Base-by-base conservation (phyloP, 176 grass and related monocot genomes). In the Pontederia paniculata region DNA sequence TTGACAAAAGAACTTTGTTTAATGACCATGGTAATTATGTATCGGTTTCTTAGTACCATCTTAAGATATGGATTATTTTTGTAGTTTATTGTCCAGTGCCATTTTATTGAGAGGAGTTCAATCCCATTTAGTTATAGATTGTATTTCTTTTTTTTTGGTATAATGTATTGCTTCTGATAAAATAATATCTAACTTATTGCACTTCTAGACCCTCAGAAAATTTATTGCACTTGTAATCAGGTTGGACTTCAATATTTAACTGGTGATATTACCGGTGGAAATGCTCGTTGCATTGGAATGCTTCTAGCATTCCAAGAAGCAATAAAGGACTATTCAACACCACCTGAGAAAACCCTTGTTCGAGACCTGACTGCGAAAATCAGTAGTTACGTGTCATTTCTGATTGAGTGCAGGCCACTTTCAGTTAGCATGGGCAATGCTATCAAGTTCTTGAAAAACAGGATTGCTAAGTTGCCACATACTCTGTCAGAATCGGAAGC, bases 401-500 rank as follows among this genome's bases (percentile, higher is more conserved):
- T 94, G 11, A 81, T 73, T 19, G 77, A 88, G 28, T 94, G 88
- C 67, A 77, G 83, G 9, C 80, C 83, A 20, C 74, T 88, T 62
- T 94, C 77, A 65, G 80, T 94, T 31, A 88, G 83, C 71, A 94
- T 94, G 83, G 88, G 80, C 10, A 94, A 84, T 41, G 63, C 83
- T 54, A 88, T 88, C 76, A 77, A 78, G 22, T 88, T 88, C 76
- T 67, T 88, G 55, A 94, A 88, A 66, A 80, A 66, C 61, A 79
- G 68, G 42, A 88, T 94, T 62, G 53, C 73, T 19, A 81, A 66
- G 23, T 67, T 84, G 53, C 67, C 80, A 16, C 61, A 66, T 73
- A 45, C 75, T 12, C 52, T 88, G 42, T 73, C 74, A 45, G 83
- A 88, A 60, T 73, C 70, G 42, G 88, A 94, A 25, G 80, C 80